Evolutionary conservation across 2,329 filamentous ascomycete species (phyloP).

Genomic region (Fusarium subglutinans): DNA sequence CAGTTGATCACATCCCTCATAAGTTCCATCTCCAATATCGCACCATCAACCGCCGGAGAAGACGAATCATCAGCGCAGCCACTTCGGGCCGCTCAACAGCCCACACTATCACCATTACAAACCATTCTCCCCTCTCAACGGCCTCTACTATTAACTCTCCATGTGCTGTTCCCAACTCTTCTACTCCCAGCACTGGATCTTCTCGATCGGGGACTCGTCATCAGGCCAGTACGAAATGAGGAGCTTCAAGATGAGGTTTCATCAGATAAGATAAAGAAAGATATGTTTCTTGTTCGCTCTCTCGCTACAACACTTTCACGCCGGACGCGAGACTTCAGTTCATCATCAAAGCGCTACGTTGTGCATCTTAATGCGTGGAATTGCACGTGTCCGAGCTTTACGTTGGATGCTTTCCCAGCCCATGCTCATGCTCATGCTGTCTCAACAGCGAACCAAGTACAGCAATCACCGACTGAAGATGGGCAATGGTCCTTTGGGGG

Average conservation of each 20-base stretch:
- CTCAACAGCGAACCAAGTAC: not conserved
- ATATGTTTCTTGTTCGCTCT: conserved; percentile 72
- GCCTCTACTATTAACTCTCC: conserved; percentile 77
- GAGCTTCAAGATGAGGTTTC: not conserved
- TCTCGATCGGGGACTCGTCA: conserved; percentile 80
- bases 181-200: conserved; percentile 88
- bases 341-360: conserved; percentile 62
- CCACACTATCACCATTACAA: conserved; percentile 28
- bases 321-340: conserved; percentile 22
- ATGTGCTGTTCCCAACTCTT: conserved; percentile 83
- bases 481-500: conserved; percentile 61
- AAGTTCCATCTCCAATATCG: conserved; percentile 48
- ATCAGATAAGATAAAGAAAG: conserved; percentile 30
- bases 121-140: conserved; percentile 48
- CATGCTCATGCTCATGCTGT: conserved; percentile 12
- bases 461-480: not conserved
- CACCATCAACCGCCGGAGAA: conserved; percentile 4
- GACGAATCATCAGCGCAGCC: conserved; percentile 9
- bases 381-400: conserved; percentile 88
- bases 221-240: conserved; percentile 52
- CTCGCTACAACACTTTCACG: conserved; percentile 51
- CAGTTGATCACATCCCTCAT: conserved; percentile 61
- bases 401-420: conserved; percentile 72
- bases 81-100: conserved; percentile 19
- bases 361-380: conserved; percentile 83